Conservation (phyloP, 2,329 filamentous ascomycete species). For the Claviceps spartinae region DNA sequence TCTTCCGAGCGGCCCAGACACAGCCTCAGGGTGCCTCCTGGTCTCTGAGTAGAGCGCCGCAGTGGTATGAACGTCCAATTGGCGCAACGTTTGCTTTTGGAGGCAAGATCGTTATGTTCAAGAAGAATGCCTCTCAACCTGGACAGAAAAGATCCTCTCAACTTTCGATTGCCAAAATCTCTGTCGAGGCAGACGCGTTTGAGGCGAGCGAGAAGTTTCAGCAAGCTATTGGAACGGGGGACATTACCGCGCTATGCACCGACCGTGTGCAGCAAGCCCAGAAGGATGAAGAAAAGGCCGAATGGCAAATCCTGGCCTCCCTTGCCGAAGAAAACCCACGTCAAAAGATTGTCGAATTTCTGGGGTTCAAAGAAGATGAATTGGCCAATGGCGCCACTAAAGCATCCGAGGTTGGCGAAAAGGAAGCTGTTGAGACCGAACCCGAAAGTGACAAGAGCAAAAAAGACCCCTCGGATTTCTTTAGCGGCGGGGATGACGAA, state of each 20-base stretch:
- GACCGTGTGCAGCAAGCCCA: conserved; percentile 60
- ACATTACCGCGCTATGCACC: conserved; percentile 68
- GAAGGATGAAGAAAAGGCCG: conserved; percentile 83
- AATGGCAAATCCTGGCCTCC: conserved; percentile 91
- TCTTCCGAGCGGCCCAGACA: conserved; percentile 86
- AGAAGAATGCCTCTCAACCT: conserved; percentile 40
- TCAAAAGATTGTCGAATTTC: conserved; percentile 71
- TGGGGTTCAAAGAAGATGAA: conserved; percentile 66
- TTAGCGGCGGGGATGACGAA: conserved; percentile 49
- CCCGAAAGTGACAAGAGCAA: conserved; percentile 28
- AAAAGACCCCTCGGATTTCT: conserved; percentile 64
- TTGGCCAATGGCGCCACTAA: conserved; percentile 34
- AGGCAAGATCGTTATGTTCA: conserved; percentile 74
- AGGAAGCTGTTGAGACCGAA: conserved; percentile 17
- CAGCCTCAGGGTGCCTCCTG: conserved; percentile 87
- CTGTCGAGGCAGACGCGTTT: conserved; percentile 75
- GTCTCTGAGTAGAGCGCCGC: conserved; percentile 71
- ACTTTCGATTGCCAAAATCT: conserved; percentile 75
- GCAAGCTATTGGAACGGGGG: conserved; percentile 60
- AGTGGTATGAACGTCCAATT: conserved; percentile 75
- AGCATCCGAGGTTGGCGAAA: conserved; percentile 12
- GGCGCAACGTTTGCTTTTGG: conserved; percentile 92
- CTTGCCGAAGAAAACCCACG: conserved; percentile 76
- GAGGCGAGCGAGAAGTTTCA: conserved; percentile 79
- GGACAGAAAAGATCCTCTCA: conserved; percentile 59